Evolutionary conservation across 2,329 filamentous ascomycete species (phyloP), one percentile per base, ranked within the genome.

Genomic region (Tolypocladium sp.): DNA sequence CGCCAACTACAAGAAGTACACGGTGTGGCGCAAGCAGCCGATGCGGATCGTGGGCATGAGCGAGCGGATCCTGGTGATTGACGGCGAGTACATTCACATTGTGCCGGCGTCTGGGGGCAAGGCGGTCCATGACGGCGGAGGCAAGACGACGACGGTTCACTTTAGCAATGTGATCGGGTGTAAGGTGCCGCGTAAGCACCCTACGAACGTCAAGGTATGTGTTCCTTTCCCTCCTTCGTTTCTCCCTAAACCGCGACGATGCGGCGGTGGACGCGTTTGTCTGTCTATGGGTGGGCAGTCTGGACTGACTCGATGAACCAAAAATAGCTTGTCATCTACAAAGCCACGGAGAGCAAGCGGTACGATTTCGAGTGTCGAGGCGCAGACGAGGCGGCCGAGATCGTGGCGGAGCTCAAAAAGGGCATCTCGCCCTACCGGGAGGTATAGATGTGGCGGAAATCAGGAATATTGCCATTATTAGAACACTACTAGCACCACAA

Each of bases 51-150:
- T 90, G 49, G 86, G 85, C 4, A 83, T 88, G 67, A 89, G 90
- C 61, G 88, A 92, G 66, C 84, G 89, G 60, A 83, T 91, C 12
- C 77, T 94, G 49, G 86, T 89, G 54, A 90, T 95, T 64, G 90
- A 93, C 66, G 89, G 89, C 61, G 91, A 95, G 70, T 94, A 92
- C 71, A 85, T 95, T 62, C 90, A 93, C 72, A 91, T 95, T 66
- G 88, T 91, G 82, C 89, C 90, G 33, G 80, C 83, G 2, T 83
- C 82, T 2, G 82, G 82, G 12, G 86, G 86, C 42, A 90, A 89
- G 69, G 82, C 84, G 13, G 75, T 85, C 59, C 82, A 84, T 60
- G 85, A 88, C 59, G 81, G 79, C 27, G 80, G 79, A 58, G 83
- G 83, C 41, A 92, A 91, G 75, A 89, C 86, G 40, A 92, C 89